These are phyloP conservation scores for Aureobasidium subglaciale DNA, from an alignment of 2,329 filamentous ascomycete species.

Conservation along the genomic window DNA sequence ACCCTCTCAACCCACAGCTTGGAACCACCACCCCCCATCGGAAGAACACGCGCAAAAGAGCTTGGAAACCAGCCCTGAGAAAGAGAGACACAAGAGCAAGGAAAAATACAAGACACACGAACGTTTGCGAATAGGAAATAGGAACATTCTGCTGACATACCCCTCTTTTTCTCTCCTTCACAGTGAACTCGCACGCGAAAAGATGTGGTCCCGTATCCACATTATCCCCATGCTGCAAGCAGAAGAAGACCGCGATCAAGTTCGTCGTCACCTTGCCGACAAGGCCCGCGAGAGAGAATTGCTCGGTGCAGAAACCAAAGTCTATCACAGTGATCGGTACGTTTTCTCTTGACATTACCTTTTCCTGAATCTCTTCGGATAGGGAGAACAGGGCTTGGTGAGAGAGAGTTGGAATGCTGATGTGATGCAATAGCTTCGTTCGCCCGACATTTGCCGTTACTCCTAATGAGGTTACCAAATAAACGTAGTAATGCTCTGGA, in stretches of 20 bases:
- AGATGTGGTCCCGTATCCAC: constrained; percentile 96
- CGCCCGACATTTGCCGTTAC: constrained; percentile 71
- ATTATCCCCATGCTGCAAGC: constrained; percentile 90
- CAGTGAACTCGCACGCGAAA: constrained; percentile 90
- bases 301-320: constrained; percentile 71
- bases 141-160: not conserved
- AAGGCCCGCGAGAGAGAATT: constrained; percentile 86
- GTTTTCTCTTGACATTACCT: constrained; percentile 28
- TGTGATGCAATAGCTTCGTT: constrained; percentile 56
- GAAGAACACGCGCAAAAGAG: not conserved
- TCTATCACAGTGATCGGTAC: constrained; percentile 85
- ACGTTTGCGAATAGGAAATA: not conserved
- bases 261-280: constrained; percentile 78
- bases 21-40: no score
- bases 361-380: no score
- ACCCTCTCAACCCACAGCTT: not conserved
- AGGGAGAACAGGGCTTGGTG: no score
- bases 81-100: not conserved
- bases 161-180: not conserved
- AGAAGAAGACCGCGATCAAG: constrained; percentile 92
- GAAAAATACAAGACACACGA: not conserved
- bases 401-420: constrained; percentile 17
- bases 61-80: not conserved
- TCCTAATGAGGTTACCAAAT: constrained; percentile 56
- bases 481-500: no score